Base-by-base conservation (phyloP, 2,329 filamentous ascomycete genomes). In the Hirsutella thompsonii region DNA sequence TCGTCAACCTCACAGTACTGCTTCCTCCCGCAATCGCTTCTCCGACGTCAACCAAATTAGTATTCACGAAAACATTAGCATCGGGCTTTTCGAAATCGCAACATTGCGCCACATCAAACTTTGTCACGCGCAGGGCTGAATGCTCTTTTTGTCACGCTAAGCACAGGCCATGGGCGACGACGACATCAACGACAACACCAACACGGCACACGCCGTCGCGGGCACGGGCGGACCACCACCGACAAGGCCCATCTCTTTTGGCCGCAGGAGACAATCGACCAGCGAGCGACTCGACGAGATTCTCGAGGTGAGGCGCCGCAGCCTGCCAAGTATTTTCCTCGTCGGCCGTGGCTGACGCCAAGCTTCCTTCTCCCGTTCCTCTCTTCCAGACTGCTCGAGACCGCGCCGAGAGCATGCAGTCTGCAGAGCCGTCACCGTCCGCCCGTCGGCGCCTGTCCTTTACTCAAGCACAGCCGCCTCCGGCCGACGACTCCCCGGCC, bases 281-380 rank as follows among this genome's bases (percentile, higher is more conserved):
- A 59, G 55, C 44, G 62, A 63, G 42, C 65, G 66, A 40, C 59
- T 70, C 47, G 58, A 61, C 45, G 61, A 62, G 43, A 69, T 70
- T 41, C 59, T 70, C 42, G 61, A 70, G 61, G 67, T 70, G 53
- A 51, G 63, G 4, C 32, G 18, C 16, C 16, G 19, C 23, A 9
- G 11, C 18, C 30, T 16, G 37, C 23, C 20, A 18, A 11, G 30
- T 33, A 34, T 19, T 28, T 8, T 4, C 13, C 29, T 11, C 10
- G 5, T 34, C 42, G 34, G 39, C 39, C 32, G 39, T 29, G 26
- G 5, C 18, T 21, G 35, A n/a, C 14, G n/a, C 23, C 23, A 11
- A 6, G 23, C 11, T 11, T 26, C 11, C 23, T 26, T 9, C 3
- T n/a, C n/a, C n/a, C n/a, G n/a, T n/a, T n/a, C n/a, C n/a, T n/a